These are phyloP conservation scores for Mycena chlorophos DNA, from an alignment of 768 basidiomycete species.

Conservation along the genomic window DNA sequence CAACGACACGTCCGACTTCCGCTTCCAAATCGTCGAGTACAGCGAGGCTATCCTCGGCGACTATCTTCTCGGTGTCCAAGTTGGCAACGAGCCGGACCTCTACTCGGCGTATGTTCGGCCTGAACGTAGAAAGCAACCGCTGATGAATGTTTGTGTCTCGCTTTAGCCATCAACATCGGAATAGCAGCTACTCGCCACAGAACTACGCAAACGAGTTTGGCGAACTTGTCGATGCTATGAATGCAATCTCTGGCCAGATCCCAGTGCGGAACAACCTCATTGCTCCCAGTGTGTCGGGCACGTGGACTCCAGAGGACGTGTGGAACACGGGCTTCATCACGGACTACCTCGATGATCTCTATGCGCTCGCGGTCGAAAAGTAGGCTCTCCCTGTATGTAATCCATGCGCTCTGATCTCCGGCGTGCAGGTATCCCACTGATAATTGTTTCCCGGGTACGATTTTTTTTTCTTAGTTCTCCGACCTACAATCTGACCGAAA, in stretches of 20 bases:
- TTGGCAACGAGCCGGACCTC: constrained; percentile 65
- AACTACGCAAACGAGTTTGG: constrained; percentile 31
- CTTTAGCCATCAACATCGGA: constrained; percentile 12
- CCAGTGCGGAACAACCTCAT: constrained; percentile 40
- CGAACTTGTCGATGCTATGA: constrained; percentile 35
- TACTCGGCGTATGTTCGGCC: constrained; percentile 36
- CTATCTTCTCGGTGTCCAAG: constrained; percentile 52
- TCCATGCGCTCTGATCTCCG: neutral
- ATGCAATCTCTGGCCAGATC: constrained; percentile 11
- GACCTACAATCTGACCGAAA: neutral
- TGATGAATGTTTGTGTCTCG: neutral
- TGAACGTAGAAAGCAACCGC: neutral
- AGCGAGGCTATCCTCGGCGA: constrained; percentile 53
- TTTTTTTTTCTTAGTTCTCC: neutral
- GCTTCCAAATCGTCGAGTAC: constrained; percentile 45
- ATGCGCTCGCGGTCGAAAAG: constrained; percentile 44
- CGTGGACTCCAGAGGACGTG: constrained; percentile 38
- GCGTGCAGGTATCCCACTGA: constrained; percentile 52
- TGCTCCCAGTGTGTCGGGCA: constrained; percentile 39
- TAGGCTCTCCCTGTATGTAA: constrained; percentile 17
- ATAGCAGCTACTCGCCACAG: constrained; percentile 7
- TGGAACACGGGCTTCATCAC: constrained; percentile 40
- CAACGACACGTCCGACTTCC: constrained; percentile 49
- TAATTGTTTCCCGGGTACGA: constrained; percentile 53
- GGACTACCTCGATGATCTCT: constrained; percentile 30